Evolutionary conservation across 257 asterid genomes (phyloP), one percentile per base, ranked within the genome.

Genomic region (Ilex asprella): DNA sequence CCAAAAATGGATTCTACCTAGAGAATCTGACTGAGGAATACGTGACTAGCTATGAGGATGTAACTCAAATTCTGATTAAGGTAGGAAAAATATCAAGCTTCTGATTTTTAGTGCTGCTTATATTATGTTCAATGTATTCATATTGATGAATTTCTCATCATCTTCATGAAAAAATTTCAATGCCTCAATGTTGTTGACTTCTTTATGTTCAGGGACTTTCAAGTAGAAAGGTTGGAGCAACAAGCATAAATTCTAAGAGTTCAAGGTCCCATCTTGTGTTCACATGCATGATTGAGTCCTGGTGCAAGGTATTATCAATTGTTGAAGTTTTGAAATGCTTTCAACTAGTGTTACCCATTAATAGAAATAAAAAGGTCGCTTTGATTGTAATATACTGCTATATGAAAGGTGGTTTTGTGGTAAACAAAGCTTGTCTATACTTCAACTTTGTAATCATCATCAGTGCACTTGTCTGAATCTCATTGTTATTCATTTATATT

Each of bases 21-120:
- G 96, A 89, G 79, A 87, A 89, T 73, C 66, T 89, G 71, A 84
- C 87, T 4, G 99, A 93, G 81, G 99, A 93, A 79, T 87, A 87
- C 58, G 96, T 89, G 54, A 73, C 73, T 72, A 76, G 86, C 80
- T 85, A 82, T 30, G 95, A 87, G 78, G 99, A 93, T 62, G 81
- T 89, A 66, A 84, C 88, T 51, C 96, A 89, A 62, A 78, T 89
- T 64, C 62, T 93, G 83, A 89, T 89, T 51, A 89, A 85, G 96
- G 99, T 89, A 68, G 12, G 31, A 31, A 65, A 14, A 59, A 15
- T 10, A 39, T n/a, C 39, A 50, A 50, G 12, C 21, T 30, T 60
- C 63, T 29, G 13, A 44, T 39, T 13, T 10, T 59, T 50, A 21
- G 27, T 21, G 27, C 27, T 21, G 27, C 30, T 35, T 15, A 21